Percentiles rank a stretch among this genome's conserved stretches.
Evolutionary conservation across 345 rosid species (phyloP).

Genomic region (Eucalyptus dawsonii): DNA sequence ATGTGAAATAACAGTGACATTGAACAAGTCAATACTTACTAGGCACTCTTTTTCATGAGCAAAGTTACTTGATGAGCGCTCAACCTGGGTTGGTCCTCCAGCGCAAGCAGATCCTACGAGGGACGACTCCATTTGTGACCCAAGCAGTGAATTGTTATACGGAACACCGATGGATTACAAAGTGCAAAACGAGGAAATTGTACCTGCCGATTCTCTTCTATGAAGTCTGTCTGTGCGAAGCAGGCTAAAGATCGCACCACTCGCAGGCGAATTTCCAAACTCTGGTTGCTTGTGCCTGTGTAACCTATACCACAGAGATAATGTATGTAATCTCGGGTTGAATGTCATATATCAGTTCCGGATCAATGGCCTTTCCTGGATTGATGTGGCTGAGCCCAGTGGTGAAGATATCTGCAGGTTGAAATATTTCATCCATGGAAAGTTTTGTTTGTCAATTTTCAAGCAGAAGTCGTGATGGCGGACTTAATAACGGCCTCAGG

Average conservation of each 20-base stretch:
- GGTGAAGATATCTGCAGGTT: conserved; percentile 24
- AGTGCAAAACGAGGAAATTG: neutral
- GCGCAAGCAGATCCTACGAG: neutral
- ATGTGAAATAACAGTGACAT: neutral
- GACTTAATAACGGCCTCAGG: conserved; percentile 35
- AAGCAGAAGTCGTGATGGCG: conserved; percentile 33
- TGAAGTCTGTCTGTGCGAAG: neutral
- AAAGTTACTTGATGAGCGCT: neutral
- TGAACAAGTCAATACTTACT: neutral
- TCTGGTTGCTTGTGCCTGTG: conserved; percentile 5
- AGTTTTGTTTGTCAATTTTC: conserved; percentile 1
- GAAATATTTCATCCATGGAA: conserved; percentile 17
- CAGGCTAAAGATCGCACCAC: neutral
- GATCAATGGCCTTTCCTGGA: conserved; percentile 32
- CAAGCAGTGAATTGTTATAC: neutral
- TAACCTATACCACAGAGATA: conserved; percentile 21
- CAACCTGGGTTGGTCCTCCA: neutral
- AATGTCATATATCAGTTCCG: conserved; percentile 30
- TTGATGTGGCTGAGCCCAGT: conserved; percentile 39
- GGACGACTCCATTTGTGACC: neutral
- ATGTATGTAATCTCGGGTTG: conserved; percentile 28
- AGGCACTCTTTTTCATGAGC: neutral
- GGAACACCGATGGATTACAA: neutral
- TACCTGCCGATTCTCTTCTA: neutral
- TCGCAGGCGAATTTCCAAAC: neutral